These are phyloP conservation scores for Macrolepiota fuliginosa DNA, from an alignment of 768 basidiomycete species.

Conservation along the genomic window DNA sequence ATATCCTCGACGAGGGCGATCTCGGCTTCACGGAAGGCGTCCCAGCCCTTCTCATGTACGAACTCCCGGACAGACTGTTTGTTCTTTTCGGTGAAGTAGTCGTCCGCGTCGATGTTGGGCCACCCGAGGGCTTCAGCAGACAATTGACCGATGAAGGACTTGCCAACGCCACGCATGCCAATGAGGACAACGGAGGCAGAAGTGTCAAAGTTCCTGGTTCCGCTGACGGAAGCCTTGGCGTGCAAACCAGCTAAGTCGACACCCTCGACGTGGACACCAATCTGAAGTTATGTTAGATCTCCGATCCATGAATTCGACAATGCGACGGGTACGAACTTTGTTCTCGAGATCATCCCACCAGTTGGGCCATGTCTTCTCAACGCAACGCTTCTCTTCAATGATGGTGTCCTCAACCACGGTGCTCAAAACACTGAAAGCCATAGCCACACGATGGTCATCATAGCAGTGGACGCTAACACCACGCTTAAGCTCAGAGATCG, in stretches of 20 bases:
- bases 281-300: slow-evolving; percentile 40
- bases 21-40: slow-evolving; percentile 85
- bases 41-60: slow-evolving; percentile 85
- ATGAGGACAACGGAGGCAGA: slow-evolving; percentile 72
- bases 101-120: slow-evolving; percentile 80
- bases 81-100: slow-evolving; percentile 65
- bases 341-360: slow-evolving; percentile 99
- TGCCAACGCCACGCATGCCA: slow-evolving; percentile 97
- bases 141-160: slow-evolving; percentile 81
- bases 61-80: slow-evolving; percentile 66
- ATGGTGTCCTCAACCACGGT: slow-evolving; percentile 71
- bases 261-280: slow-evolving; percentile 85
- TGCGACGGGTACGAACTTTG: slow-evolving; percentile 55
- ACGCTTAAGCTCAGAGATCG: slow-evolving; percentile 55
- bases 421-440: slow-evolving; percentile 93
- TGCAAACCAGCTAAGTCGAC: slow-evolving; percentile 59
- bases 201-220: slow-evolving; percentile 28
- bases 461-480: slow-evolving; percentile 93
- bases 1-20: slow-evolving; percentile 65
- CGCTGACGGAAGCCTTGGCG: slow-evolving; percentile 42
- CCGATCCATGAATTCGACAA: background rate
- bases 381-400: slow-evolving; percentile 95
- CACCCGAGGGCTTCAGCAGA: slow-evolving; percentile 74
- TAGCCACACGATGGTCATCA: slow-evolving; percentile 97
- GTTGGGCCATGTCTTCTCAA: slow-evolving; percentile 99